Percentiles rank a stretch among this genome's conserved stretches.
phyloP scores from a whole-genome alignment of 805 yeast genomes.

The Torulaspora maleeae region DNA sequence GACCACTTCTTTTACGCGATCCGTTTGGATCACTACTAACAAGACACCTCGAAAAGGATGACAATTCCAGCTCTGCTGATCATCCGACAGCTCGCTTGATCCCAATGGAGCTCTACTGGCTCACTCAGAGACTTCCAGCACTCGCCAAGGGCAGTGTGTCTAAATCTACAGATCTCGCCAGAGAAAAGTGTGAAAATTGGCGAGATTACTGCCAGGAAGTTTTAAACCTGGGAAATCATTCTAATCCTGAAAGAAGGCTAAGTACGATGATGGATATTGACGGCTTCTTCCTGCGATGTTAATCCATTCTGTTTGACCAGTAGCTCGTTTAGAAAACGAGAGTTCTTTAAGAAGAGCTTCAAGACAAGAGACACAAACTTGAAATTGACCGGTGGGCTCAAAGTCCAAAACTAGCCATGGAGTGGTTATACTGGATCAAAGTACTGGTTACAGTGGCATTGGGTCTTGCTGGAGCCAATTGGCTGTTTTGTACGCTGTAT shows the following conservation, averaged over 20 bases:
- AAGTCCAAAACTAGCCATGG: slow-evolving; percentile 7
- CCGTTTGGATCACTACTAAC: background rate
- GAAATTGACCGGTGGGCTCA: background rate
- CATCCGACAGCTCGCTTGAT: background rate
- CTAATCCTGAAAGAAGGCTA: background rate
- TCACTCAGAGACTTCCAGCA: background rate
- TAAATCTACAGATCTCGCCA: too few species aligned
- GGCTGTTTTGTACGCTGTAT: slow-evolving; percentile 17
- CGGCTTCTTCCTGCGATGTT: background rate
- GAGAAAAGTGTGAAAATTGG: too few species aligned
- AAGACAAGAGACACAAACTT: background rate
- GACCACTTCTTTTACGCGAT: background rate
- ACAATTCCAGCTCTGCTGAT: background rate
- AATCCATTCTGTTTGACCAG: background rate
- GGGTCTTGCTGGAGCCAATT: slow-evolving; percentile 13
- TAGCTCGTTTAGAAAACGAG: slow-evolving; percentile 7
- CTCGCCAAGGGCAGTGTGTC: too few species aligned
- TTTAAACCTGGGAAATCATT: too few species aligned
- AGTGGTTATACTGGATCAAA: slow-evolving; percentile 12
- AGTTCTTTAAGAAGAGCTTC: background rate
- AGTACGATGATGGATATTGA: background rate
- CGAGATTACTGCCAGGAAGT: too few species aligned
- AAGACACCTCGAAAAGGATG: background rate
- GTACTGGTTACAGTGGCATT: slow-evolving; percentile 10
- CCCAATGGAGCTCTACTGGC: background rate